These are phyloP conservation scores for Aspergillus sp. DNA, from an alignment of 2,329 filamentous ascomycete species.

Conservation along the genomic window DNA sequence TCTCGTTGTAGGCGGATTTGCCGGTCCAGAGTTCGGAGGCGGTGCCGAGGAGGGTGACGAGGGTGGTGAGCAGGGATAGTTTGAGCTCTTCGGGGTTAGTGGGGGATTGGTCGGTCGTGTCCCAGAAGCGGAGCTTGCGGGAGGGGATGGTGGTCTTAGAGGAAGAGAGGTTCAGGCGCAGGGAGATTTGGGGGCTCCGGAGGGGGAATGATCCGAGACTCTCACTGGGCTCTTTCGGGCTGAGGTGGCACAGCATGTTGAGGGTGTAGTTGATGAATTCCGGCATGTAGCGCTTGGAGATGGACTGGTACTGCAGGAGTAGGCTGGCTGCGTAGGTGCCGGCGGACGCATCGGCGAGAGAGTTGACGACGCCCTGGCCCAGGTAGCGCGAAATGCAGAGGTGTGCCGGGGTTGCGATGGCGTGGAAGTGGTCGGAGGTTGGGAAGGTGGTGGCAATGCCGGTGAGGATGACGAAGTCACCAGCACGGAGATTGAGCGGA, in stretches of 20 bases:
- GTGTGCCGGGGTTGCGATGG: slow-evolving; percentile 87
- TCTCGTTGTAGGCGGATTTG: slow-evolving; percentile 75
- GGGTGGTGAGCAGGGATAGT: slow-evolving; percentile 62
- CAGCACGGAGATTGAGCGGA: slow-evolving; percentile 56
- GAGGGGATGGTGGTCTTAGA: slow-evolving; percentile 37
- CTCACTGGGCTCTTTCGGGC: slow-evolving; percentile 55
- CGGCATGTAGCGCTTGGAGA: slow-evolving; percentile 85
- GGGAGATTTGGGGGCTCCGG: slow-evolving; percentile 56
- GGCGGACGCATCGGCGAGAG: slow-evolving; percentile 65
- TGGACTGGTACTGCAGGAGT: slow-evolving; percentile 75
- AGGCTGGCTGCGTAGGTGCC: slow-evolving; percentile 81
- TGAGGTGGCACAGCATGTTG: slow-evolving; percentile 69
- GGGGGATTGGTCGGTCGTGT: slow-evolving; percentile 46
- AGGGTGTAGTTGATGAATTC: slow-evolving; percentile 81
- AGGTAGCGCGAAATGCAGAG: slow-evolving; percentile 82
- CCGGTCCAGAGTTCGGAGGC: slow-evolving; percentile 73
- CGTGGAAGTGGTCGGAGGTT: slow-evolving; percentile 95
- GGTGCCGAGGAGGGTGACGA: slow-evolving; percentile 65
- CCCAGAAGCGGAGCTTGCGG: slow-evolving; percentile 61
- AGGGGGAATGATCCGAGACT: slow-evolving; percentile 61
- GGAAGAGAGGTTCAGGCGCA: slow-evolving; percentile 48
- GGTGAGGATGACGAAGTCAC: slow-evolving; percentile 80
- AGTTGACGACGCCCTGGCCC: slow-evolving; percentile 70
- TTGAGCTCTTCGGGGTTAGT: slow-evolving; percentile 50
- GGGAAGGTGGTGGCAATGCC: slow-evolving; percentile 84